Base-by-base conservation (phyloP, 2,329 filamentous ascomycete genomes). In the Fusarium sp. region DNA sequence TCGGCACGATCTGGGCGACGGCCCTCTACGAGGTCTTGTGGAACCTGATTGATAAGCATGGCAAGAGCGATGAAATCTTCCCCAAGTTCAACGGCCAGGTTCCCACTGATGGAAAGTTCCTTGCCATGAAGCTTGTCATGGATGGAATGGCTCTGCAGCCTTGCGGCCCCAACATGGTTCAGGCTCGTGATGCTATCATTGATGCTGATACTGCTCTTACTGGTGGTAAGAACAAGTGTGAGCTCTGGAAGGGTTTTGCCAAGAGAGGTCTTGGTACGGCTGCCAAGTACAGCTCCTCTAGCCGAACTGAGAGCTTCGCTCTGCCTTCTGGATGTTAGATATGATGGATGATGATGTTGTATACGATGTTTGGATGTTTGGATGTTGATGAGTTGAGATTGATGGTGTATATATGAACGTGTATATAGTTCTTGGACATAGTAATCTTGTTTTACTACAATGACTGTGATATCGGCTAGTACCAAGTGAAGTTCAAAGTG, bases 11-110 rank as follows among this genome's bases (percentile, higher is more conserved):
- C 61, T 75, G 73, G 73, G 71, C 71, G 10, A 67, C 80, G 0
- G 83, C 84, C 44, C 79, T 88, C 7, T 88, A 88, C 75, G 86
- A 88, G 71, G 80, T 88, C 15, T 75, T 88, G 60, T 88, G 87
- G 86, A 87, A 86, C 76, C 72, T 88, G 34, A 85, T 88, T 61
- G 86, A 86, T 54, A 85, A 85, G 78, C 76, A 87, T 65, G 86
- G 86, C 58, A 85, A 85, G 77, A 86, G 82, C 44, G 78, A 82
- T 47, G 78, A 65, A 1, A 77, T 76, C 11, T 70, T 76, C 18
- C 86, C 86, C 1, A 75, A 76, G 2, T 83, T 87, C 47, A 58
- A 32, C 13, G 78, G 80, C 11, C 83, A 84, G 5, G 80, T 87
- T 2, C 86, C 86, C 5, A 84, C 79, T 1, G 85, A 88, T 60